phyloP scores from a whole-genome alignment of 1,284 basidiomycete genomes.

The Cutaneotrichosporon cutaneum region DNA sequence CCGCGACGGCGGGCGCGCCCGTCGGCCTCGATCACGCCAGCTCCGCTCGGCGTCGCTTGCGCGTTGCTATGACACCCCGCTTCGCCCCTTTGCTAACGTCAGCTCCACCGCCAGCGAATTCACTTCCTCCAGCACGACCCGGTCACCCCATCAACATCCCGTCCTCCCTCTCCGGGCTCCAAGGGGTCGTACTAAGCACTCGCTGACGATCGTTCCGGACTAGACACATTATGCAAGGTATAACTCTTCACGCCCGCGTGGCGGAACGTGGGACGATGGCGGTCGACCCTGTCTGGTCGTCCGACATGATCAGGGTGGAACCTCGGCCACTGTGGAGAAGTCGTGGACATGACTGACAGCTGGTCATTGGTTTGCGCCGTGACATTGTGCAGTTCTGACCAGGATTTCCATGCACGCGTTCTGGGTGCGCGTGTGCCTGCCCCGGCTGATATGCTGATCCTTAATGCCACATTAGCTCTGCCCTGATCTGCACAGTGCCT shows the following conservation, averaged over 20 bases:
- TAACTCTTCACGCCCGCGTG: neutral
- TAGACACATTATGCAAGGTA: slow-evolving; percentile 10
- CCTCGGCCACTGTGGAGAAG: neutral
- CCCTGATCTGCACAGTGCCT: neutral
- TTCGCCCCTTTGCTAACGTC: neutral
- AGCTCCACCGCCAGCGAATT: slow-evolving; percentile 54
- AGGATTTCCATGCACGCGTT: neutral
- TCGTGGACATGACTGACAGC: neutral
- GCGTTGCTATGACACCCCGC: neutral
- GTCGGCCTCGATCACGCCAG: neutral
- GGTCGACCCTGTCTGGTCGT: neutral
- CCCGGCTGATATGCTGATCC: neutral
- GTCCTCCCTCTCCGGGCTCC: slow-evolving; percentile 40
- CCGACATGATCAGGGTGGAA: neutral
- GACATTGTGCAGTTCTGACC: neutral
- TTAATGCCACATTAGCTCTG: neutral
- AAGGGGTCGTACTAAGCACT: slow-evolving; percentile 8
- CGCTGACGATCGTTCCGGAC: neutral
- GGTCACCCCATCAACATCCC: slow-evolving; percentile 43
- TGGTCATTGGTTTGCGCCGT: neutral
- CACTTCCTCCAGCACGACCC: slow-evolving; percentile 44
- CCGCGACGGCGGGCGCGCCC: neutral
- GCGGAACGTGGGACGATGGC: neutral
- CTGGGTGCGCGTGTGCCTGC: neutral
- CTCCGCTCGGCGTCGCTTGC: neutral